Evolutionary conservation across 2,329 filamentous ascomycete species (phyloP).

Genomic region (Pyricularia grisea): DNA sequence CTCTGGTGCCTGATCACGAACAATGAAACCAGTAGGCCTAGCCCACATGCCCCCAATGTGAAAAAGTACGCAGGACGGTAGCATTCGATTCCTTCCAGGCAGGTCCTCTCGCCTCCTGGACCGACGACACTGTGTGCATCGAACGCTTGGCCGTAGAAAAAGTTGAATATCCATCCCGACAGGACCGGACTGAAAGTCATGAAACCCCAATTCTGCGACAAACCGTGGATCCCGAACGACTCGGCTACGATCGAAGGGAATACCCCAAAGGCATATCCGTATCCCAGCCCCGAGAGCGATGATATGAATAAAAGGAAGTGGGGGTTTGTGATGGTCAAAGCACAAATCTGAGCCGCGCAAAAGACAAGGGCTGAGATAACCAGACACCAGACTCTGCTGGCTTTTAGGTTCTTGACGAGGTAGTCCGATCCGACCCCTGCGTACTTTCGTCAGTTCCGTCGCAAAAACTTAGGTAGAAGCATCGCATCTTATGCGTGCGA

Average conservation of each 20-base stretch:
- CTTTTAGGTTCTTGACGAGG: slow-evolving; percentile 69
- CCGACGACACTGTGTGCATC: slow-evolving; percentile 68
- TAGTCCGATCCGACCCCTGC: slow-evolving; percentile 82
- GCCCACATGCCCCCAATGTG: slow-evolving; percentile 61
- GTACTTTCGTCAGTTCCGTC: slow-evolving; percentile 11
- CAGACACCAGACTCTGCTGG: slow-evolving; percentile 86
- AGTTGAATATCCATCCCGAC: slow-evolving; percentile 84
- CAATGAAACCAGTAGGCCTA: slow-evolving; percentile 61
- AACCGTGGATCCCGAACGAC: slow-evolving; percentile 78
- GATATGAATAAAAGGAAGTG: slow-evolving; percentile 70
- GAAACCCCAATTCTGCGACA: slow-evolving; percentile 93
- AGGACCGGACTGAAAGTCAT: slow-evolving; percentile 87
- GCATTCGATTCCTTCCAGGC: slow-evolving; percentile 68
- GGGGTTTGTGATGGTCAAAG: slow-evolving; percentile 67
- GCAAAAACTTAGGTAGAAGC: background rate
- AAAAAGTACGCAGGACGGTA: slow-evolving; percentile 74
- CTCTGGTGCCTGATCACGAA: slow-evolving; percentile 58
- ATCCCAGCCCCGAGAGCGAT: slow-evolving; percentile 74
- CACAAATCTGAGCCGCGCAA: slow-evolving; percentile 67
- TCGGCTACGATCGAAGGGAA: slow-evolving; percentile 86
- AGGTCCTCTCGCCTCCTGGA: slow-evolving; percentile 61
- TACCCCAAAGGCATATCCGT: slow-evolving; percentile 90
- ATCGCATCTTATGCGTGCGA: background rate
- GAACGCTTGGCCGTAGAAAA: slow-evolving; percentile 78
- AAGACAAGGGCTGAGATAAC: slow-evolving; percentile 72